Percentiles rank a stretch among this genome's conserved stretches.
phyloP scores from a whole-genome alignment of 2,329 filamentous ascomycete genomes.

The Aspergillus sp. region DNA sequence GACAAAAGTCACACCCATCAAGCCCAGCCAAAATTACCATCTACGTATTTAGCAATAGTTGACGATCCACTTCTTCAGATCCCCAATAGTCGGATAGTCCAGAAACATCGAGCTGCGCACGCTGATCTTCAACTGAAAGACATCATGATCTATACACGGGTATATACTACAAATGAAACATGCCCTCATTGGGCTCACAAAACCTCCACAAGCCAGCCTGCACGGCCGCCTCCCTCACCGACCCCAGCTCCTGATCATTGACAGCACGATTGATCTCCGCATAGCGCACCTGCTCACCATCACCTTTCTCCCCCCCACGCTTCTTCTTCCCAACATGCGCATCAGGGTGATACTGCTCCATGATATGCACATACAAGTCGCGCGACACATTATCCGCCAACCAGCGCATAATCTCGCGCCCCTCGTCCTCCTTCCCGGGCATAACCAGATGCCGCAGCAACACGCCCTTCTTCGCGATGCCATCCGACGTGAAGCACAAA shows the following conservation, averaged over 20 bases:
- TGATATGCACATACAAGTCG: conserved; percentile 79
- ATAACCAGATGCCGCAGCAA: conserved; percentile 80
- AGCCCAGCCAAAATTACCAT: too few relatives aligned
- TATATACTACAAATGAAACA: conserved; percentile 48
- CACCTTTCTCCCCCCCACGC: conserved; percentile 8
- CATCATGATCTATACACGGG: too few relatives aligned
- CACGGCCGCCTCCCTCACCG: conserved; percentile 66
- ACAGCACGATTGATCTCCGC: conserved; percentile 75
- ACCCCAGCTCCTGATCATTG: conserved; percentile 62
- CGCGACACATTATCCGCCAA: conserved; percentile 69
- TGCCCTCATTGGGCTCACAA: conserved; percentile 62
- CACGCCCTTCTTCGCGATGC: conserved; percentile 74
- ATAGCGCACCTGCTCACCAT: conserved; percentile 59
- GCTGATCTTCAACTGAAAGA: not conserved
- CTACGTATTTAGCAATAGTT: not conserved
- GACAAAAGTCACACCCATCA: too few relatives aligned
- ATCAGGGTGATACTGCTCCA: conserved; percentile 83
- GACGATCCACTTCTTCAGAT: not conserved
- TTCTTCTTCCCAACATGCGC: conserved; percentile 74
- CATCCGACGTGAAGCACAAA: conserved; percentile 76
- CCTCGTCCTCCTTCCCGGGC: conserved; percentile 75
- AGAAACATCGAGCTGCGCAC: not conserved
- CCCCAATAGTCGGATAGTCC: not conserved
- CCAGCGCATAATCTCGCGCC: conserved; percentile 71
- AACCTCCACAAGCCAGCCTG: conserved; percentile 76